Evolutionary conservation across 2,329 filamentous ascomycete species (phyloP).

Genomic region (Colletotrichum horii): DNA sequence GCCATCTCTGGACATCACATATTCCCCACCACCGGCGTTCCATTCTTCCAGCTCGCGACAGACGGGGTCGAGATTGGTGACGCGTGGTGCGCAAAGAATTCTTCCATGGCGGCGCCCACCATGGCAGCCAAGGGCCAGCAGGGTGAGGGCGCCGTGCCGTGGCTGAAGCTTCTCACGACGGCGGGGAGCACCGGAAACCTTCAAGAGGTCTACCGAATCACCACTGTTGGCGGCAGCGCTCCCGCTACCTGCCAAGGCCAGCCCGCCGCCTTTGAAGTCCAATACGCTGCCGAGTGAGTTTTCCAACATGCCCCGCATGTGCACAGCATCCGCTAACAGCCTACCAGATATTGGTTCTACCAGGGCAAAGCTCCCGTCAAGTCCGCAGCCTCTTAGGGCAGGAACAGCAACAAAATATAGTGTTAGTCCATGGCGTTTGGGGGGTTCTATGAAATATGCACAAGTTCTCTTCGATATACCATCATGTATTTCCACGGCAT

Average conservation of each 20-base stretch:
- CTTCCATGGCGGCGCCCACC: conserved; percentile 65
- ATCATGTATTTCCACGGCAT: neutral
- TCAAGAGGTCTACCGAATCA: conserved; percentile 80
- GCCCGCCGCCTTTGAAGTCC: conserved; percentile 68
- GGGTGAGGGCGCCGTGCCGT: conserved; percentile 75
- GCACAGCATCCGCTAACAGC: neutral
- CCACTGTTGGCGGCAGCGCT: conserved; percentile 81
- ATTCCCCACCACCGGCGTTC: conserved; percentile 73
- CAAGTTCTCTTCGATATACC: conserved; percentile 7
- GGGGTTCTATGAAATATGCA: neutral
- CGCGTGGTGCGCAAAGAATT: conserved; percentile 67
- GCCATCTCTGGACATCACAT: conserved; percentile 79
- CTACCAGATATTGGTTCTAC: conserved; percentile 44
- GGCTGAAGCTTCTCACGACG: conserved; percentile 73
- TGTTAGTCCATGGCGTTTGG: conserved; percentile 1
- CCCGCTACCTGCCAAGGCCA: conserved; percentile 75
- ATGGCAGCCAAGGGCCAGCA: conserved; percentile 63
- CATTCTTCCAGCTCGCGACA: conserved; percentile 81
- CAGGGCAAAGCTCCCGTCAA: conserved; percentile 7
- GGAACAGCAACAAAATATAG: neutral
- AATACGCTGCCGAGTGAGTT: conserved; percentile 87
- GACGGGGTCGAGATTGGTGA: conserved; percentile 59
- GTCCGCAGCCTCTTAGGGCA: neutral
- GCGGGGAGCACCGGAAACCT: conserved; percentile 65
- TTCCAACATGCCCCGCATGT: neutral